These are phyloP conservation scores for Eutrema heterophyllum DNA, from an alignment of 345 rosid genomes.

Conservation along the genomic window DNA sequence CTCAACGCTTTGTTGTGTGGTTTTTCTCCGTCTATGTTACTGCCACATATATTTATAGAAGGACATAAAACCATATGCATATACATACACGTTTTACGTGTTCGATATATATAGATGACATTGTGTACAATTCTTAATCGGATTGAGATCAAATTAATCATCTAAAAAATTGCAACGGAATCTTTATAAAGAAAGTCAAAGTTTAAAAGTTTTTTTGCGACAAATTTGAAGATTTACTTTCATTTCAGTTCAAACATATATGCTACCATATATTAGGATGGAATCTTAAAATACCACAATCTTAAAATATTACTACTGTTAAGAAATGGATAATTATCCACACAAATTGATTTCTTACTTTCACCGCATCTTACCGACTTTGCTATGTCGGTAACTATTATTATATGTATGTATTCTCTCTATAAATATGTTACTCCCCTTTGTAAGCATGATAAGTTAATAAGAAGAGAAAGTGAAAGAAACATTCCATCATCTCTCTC, in stretches of 20 bases:
- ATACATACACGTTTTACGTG: slow-evolving; percentile 24
- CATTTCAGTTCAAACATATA: not conserved
- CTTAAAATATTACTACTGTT: not conserved
- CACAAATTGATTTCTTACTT: no score
- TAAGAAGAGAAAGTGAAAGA: no score
- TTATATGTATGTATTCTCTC: no score
- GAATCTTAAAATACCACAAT: not conserved
- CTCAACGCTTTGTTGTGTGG: slow-evolving; percentile 17
- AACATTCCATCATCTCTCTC: no score
- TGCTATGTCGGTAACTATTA: no score
- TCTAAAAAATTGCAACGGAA: slow-evolving; percentile 3
- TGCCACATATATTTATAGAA: slow-evolving; percentile 22
- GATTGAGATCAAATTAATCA: not conserved
- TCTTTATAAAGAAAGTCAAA: slow-evolving; percentile 1
- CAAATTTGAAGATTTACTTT: not conserved
- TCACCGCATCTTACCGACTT: no score
- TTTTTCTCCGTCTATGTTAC: not conserved
- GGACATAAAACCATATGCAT: slow-evolving; percentile 1
- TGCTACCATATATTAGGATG: not conserved
- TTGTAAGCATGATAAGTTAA: no score
- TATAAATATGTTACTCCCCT: no score
- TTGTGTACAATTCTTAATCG: slow-evolving; percentile 25
- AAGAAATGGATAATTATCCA: no score
- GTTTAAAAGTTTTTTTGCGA: not conserved
- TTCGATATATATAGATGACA: slow-evolving; percentile 24